Conservation (phyloP, 805 yeast genomes). For the Ogataea haglerorum region DNA sequence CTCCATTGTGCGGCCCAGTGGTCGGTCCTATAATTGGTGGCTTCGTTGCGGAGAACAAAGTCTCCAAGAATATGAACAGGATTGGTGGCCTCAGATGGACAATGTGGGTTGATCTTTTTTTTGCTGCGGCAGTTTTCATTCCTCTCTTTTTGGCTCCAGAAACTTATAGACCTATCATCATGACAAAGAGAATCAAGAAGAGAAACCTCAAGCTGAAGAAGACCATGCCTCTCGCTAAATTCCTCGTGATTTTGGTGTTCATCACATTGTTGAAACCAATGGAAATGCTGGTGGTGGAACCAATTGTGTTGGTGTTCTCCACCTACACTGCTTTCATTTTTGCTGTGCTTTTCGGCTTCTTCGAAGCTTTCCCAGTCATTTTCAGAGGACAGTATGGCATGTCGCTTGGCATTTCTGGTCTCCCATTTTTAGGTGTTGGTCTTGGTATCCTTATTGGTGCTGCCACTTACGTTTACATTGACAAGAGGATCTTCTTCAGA, state of each 20-base stretch:
- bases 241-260: constrained; percentile 43
- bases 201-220: constrained; percentile 51
- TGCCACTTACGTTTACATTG: constrained; percentile 45
- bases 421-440: constrained; percentile 71
- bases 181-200: constrained; percentile 56
- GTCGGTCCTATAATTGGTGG: constrained; percentile 75
- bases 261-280: constrained; percentile 59
- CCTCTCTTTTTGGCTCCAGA: constrained; percentile 52
- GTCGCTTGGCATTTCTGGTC: constrained; percentile 60
- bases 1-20: constrained; percentile 80
- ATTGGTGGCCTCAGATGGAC: constrained; percentile 64
- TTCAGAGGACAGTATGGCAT: constrained; percentile 62
- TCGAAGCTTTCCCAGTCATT: constrained; percentile 75
- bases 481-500: constrained; percentile 48
- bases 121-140: constrained; percentile 54
- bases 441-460: constrained; percentile 62
- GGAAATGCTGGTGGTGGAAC: constrained; percentile 68
- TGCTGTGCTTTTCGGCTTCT: constrained; percentile 76
- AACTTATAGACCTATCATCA: constrained; percentile 68
- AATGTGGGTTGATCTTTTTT: constrained; percentile 68
- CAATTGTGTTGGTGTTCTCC: constrained; percentile 68
- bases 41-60: constrained; percentile 55
- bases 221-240: constrained; percentile 33
- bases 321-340: constrained; percentile 70
- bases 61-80: constrained; percentile 11